A percentile compares a stretch with the other conserved stretches of the same genome.
Conservation (phyloP, 2,329 filamentous ascomycete species). For the Lachnellula hyalina region DNA sequence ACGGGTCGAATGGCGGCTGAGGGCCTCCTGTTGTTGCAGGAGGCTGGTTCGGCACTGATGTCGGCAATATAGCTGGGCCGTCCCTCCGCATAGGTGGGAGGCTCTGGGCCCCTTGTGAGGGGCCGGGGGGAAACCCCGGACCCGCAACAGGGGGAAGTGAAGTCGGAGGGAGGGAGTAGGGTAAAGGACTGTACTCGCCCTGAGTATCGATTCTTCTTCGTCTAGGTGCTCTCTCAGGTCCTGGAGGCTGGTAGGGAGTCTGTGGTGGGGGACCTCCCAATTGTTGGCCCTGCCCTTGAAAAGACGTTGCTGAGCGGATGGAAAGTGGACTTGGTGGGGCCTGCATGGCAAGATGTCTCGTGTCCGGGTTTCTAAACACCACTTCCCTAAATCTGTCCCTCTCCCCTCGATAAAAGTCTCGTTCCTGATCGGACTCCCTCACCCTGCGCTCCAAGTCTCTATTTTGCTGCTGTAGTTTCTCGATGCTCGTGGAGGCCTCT, state of each 20-base stretch:
- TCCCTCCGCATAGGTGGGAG: constrained; percentile 30
- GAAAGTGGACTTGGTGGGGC: constrained; percentile 46
- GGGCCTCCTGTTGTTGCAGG: constrained; percentile 17
- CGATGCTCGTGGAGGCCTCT: constrained; percentile 63
- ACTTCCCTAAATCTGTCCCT: constrained; percentile 67
- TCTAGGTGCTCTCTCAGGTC: constrained; percentile 25
- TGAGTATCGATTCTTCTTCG: constrained; percentile 28
- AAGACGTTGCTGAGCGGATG: constrained; percentile 19
- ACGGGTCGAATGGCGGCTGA: constrained; percentile 23
- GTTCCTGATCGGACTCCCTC: constrained; percentile 53
- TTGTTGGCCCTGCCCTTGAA: constrained; percentile 13
- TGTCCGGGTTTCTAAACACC: constrained; percentile 53
- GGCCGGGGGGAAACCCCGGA: constrained; percentile 17
- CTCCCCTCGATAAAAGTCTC: constrained; percentile 69
- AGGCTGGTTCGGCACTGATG: constrained; percentile 8
- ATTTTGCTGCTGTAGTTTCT: constrained; percentile 65
- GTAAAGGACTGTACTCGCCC: constrained; percentile 25
- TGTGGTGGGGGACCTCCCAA: constrained; percentile 11
- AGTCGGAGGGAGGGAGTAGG: constrained; percentile 26
- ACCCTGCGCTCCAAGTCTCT: constrained; percentile 55
- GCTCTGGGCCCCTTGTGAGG: constrained; percentile 17
- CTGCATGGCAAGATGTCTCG: constrained; percentile 46
- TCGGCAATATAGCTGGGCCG: constrained; percentile 13
- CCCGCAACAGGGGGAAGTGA: constrained; percentile 25
- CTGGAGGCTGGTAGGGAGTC: constrained; percentile 16